A percentile compares a stretch with the other conserved stretches of the same genome.
Conservation (phyloP, 2,329 filamentous ascomycete species). For the Pseudocercospora musae region DNA sequence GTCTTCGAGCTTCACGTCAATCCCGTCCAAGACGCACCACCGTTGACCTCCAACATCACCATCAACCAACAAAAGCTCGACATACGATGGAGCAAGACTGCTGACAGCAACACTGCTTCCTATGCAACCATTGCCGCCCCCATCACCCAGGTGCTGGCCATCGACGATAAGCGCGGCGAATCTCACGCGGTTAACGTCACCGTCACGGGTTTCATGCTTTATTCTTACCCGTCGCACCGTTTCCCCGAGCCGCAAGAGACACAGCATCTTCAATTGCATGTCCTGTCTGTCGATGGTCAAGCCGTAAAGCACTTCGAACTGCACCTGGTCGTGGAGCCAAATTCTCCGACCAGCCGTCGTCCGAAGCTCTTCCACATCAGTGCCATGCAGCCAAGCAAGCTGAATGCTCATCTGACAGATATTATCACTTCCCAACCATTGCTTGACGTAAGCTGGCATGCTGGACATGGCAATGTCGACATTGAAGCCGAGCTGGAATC, state of each 20-base stretch:
- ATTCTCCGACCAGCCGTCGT: constrained; percentile 4
- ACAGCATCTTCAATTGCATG: constrained; percentile 13
- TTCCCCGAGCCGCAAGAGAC: constrained; percentile 7
- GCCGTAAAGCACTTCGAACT: constrained; percentile 11
- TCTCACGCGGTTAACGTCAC: constrained; percentile 15
- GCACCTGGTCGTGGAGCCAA: constrained; percentile 10
- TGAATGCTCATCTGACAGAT: constrained; percentile 3
- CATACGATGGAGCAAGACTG: constrained; percentile 40
- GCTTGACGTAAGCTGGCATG: constrained; percentile 10
- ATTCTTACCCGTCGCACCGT: background rate
- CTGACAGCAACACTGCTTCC: constrained; percentile 26
- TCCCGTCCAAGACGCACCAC: constrained; percentile 35
- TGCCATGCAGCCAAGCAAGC: constrained; percentile 11
- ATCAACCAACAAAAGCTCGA: constrained; percentile 43
- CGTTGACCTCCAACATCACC: constrained; percentile 41
- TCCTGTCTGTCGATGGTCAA: constrained; percentile 9
- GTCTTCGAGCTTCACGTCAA: constrained; percentile 42
- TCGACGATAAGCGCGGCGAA: constrained; percentile 15
- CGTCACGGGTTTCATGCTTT: constrained; percentile 11
- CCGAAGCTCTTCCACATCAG: constrained; percentile 11
- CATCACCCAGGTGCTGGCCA: constrained; percentile 14
- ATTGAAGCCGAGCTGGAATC: constrained; percentile 42
- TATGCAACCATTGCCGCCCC: constrained; percentile 34
- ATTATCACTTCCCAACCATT: constrained; percentile 7
- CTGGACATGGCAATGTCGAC: constrained; percentile 22